Base-by-base conservation (phyloP, 345 rosid species). In the Alliaria petiolata region DNA sequence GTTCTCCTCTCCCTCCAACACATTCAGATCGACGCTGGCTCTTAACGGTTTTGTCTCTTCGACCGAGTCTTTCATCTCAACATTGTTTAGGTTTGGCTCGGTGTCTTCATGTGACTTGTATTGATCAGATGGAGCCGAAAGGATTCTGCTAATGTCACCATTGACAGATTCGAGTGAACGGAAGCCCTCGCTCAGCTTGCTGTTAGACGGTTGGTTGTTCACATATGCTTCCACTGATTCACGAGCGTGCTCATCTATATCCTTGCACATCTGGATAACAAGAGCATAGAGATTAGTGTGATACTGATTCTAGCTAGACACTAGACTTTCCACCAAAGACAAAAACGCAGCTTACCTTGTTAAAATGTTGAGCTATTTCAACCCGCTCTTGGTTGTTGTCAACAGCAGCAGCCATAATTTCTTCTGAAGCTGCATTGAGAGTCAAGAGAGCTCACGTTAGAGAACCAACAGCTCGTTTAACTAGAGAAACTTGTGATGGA, bases 351-450 rank as follows among this genome's bases (percentile, higher is more conserved):
- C 38, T 67, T 76, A 88, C 99, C 81, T 82, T 76, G 72, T 95
- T 95, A 78, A 81, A 89, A 50, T 70, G 83, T 40, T 38, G 70
- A 19, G 84, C 82, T 78, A 89, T 33, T 44, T 82, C 83, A 65
- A 78, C 31, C 51, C 93, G 85, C 31, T 76, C 88, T n/a, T 85
- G 78, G 71, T 86, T 76, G 76, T 80, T 74, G 69, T 85, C 89
- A 72, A 78, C 80, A 64, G 86, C 86, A 76, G 85, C 83, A 17
- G 71, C 73, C 12, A 35, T 59, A 49, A 85, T 75, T 75, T 95
- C 95, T 70, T 85, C 90, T 8, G 86, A 30, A 46, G 86, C 99
- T 91, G 84, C 76, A 74, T 26, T 30, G 2, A 46, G 45, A 38
- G 46, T 75, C n/a, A 2, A 16, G 6, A 49, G 54, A 63, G 56